phyloP scores from a whole-genome alignment of 495 filamentous ascomycete genomes.

The Penicillium cosmopolitanum region DNA sequence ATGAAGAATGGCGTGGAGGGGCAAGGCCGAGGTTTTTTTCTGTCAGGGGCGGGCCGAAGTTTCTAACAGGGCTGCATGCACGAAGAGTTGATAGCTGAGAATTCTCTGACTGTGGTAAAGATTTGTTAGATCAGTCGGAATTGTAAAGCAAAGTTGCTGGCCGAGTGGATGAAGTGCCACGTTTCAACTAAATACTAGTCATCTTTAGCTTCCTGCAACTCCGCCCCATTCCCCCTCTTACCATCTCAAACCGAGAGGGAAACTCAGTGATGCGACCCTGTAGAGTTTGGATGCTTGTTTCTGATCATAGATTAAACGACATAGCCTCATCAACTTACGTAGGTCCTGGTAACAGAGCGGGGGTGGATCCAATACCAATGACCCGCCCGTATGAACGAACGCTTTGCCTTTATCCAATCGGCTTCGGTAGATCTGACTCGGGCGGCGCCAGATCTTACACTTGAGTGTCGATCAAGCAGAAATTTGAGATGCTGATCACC shows the following conservation, averaged over 20 bases:
- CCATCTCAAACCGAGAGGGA: neutral
- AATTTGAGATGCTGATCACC: no score
- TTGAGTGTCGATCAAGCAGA: no score
- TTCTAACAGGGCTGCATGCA: neutral
- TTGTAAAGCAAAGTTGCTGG: no score
- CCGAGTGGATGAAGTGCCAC: no score
- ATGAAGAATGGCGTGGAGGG: neutral
- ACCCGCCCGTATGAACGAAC: neutral
- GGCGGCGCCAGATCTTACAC: no score
- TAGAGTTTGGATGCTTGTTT: neutral
- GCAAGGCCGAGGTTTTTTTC: neutral
- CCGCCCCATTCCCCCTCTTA: neutral
- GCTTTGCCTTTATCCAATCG: no score
- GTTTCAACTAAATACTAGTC: no score
- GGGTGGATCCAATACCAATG: neutral
- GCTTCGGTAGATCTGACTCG: no score
- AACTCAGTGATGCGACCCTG: neutral
- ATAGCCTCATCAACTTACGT: neutral
- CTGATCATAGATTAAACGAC: neutral
- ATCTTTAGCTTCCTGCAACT: neutral
- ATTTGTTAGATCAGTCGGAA: neutral
- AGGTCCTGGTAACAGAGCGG: neutral
- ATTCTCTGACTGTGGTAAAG: neutral
- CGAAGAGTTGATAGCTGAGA: neutral
- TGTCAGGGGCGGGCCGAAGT: neutral